phyloP scores from a whole-genome alignment of 2,329 filamentous ascomycete genomes.

The Cladosporium austrohemisphaericum region DNA sequence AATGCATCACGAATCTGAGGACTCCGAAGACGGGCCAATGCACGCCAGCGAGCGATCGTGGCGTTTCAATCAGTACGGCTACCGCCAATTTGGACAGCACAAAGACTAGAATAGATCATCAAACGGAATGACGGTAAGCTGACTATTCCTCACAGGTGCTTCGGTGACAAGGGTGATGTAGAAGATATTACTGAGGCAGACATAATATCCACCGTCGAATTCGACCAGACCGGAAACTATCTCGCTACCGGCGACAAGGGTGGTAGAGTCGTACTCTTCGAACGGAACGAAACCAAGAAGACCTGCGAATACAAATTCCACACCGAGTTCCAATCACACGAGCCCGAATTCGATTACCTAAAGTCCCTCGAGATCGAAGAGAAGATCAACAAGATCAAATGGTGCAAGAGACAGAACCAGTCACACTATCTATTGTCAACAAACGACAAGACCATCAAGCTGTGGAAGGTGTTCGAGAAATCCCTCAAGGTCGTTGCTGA shows the following conservation, averaged over 20 bases:
- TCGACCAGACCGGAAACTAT: slow-evolving; percentile 86
- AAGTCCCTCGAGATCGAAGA: slow-evolving; percentile 99
- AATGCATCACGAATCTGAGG: not conserved
- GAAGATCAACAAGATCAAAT: slow-evolving; percentile 99
- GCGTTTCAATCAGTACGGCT: slow-evolving; percentile 22
- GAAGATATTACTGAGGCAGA: slow-evolving; percentile 98
- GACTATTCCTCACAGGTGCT: slow-evolving; percentile 63
- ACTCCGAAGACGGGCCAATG: not conserved
- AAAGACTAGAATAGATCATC: not conserved
- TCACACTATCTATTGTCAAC: slow-evolving; percentile 97
- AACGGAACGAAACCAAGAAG: slow-evolving; percentile 99
- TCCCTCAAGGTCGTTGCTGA: slow-evolving; percentile 97
- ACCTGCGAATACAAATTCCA: slow-evolving; percentile 99
- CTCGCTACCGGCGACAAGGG: slow-evolving; percentile 88
- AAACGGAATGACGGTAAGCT: not conserved
- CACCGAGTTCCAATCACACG: slow-evolving; percentile 98
- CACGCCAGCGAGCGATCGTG: slow-evolving; percentile 7
- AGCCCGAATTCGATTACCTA: slow-evolving; percentile 98
- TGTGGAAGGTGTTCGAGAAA: slow-evolving; percentile 99
- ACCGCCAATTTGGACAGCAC: slow-evolving; percentile 1
- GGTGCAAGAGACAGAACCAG: slow-evolving; percentile 96
- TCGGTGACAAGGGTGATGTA: slow-evolving; percentile 98
- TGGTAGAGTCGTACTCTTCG: slow-evolving; percentile 78
- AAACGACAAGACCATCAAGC: slow-evolving; percentile 99
- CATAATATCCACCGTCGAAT: slow-evolving; percentile 88